Evolutionary conservation across 768 basidiomycete species (phyloP), one percentile per base, ranked within the genome.

Genomic region (Panaeolus cyanescens): DNA sequence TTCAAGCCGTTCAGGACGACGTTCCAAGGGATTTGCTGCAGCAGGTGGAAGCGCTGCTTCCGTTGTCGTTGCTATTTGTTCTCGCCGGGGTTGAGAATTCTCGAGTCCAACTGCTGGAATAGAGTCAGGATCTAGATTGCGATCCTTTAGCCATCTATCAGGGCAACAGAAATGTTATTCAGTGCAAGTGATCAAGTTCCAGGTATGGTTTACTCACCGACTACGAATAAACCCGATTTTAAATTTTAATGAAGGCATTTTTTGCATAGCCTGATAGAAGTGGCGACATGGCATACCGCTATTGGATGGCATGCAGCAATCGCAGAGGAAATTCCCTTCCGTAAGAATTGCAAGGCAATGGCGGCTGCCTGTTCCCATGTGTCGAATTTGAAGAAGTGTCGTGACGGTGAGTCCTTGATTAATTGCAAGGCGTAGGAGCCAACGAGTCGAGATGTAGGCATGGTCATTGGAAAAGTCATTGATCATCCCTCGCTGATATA

Each of bases 241-340:
- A 32, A 58, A 58, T 36, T 58, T 36, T 3, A 58, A 8, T 12
- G 32, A 15, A 2, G 13, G n/a, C 20, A 39, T 22, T 8, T 39
- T 34, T 9, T 17, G 37, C 33, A 58, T 34, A 1, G 28, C 56
- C 30, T 58, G 56, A 32, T 17, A 58, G 36, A 37, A 58, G 22
- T 58, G 56, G 7, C 56, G 34, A 19, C 56, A 58, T 8, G 56
- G 56, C 2, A 58, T 17, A 4, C 36, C 56, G 20, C 71, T 64
- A 61, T 70, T 75, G 12, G 67, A 56, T 4, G 68, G 66, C 70
- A 73, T 74, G 42, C 69, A 68, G 53, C 73, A 76, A 58, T 76
- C 72, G 58, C 75, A 76, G 1, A 75, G 40, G 55, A 69, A 71
- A n/a, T 63, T 55, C 6, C 66, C 62, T 37, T 70, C 62, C 5